Conservation (phyloP, 805 yeast species). For the Wickerhamiella sergipiensis region DNA sequence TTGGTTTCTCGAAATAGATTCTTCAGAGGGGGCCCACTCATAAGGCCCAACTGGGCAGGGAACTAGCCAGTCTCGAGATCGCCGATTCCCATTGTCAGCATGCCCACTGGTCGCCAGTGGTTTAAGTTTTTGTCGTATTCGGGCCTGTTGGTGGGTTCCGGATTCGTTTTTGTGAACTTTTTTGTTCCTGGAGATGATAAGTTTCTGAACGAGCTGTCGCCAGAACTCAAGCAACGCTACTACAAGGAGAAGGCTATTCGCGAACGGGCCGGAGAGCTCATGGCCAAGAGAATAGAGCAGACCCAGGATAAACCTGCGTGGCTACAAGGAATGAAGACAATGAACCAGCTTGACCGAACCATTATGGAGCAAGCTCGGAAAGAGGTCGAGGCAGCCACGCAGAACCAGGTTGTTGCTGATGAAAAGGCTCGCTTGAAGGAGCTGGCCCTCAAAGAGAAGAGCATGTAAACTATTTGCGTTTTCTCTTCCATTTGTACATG, state of each 20-base stretch:
- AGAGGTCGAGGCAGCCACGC: conserved; percentile 12
- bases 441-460: conserved; percentile 18
- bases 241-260: conserved; percentile 35
- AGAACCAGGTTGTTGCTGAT: conserved; percentile 4
- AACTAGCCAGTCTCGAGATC: background rate
- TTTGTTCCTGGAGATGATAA: conserved; percentile 81
- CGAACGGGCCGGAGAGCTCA: conserved; percentile 12
- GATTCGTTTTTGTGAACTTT: conserved; percentile 56
- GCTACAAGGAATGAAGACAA: conserved; percentile 19
- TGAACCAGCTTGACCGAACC: conserved; percentile 18
- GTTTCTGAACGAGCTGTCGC: conserved; percentile 57
- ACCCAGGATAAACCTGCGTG: conserved; percentile 21
- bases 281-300: conserved; percentile 14
- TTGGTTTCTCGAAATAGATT: no score
- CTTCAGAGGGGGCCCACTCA: no score
- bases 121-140: conserved; percentile 32
- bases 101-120: conserved; percentile 19
- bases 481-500: background rate
- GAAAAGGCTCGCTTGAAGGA: conserved; percentile 14
- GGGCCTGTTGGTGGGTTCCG: conserved; percentile 49
- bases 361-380: conserved; percentile 18
- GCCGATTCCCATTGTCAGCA: background rate
- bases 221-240: conserved; percentile 68
- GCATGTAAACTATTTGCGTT: background rate
- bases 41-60: no score